Percentiles rank a stretch among this genome's conserved stretches.
phyloP scores from a whole-genome alignment of 768 basidiomycete genomes.

The Mycena epipterygia region DNA sequence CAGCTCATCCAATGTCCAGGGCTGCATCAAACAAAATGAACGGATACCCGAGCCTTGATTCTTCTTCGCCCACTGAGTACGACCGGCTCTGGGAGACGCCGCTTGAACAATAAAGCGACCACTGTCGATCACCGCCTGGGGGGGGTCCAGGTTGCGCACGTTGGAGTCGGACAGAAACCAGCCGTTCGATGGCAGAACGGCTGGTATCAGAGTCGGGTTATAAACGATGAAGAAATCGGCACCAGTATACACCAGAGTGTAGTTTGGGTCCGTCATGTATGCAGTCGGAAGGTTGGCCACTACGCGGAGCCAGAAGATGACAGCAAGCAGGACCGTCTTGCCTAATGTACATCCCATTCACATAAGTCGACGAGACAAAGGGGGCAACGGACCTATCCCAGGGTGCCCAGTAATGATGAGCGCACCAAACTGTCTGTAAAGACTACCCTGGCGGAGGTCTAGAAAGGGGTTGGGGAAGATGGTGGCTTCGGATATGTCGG shows the following conservation, averaged over 20 bases:
- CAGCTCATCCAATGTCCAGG: slow-evolving; percentile 26
- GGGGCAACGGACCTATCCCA: slow-evolving; percentile 19
- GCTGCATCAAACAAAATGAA: slow-evolving; percentile 23
- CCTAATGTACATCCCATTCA: slow-evolving; percentile 6
- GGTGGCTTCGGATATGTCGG: slow-evolving; percentile 13
- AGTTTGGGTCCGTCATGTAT: slow-evolving; percentile 19
- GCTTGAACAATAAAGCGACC: slow-evolving; percentile 20
- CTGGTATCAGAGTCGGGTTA: no score
- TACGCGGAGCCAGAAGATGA: slow-evolving; percentile 18
- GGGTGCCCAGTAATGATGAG: slow-evolving; percentile 18
- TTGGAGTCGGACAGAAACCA: no score
- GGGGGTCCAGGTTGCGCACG: slow-evolving; percentile 14
- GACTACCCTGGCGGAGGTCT: slow-evolving; percentile 6
- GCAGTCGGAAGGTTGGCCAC: slow-evolving; percentile 24
- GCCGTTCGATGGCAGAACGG: no score
- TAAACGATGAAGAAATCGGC: slow-evolving; percentile 22
- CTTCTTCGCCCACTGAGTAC: slow-evolving; percentile 12
- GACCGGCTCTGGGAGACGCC: slow-evolving; percentile 16
- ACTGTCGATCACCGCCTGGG: slow-evolving; percentile 18
- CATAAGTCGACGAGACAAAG: slow-evolving; percentile 11
- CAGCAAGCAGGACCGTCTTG: slow-evolving; percentile 14
- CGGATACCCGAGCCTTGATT: slow-evolving; percentile 12
- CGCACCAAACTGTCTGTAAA: slow-evolving; percentile 8
- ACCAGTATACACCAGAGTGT: slow-evolving; percentile 18
- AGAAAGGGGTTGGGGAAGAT: slow-evolving; percentile 16